Evolutionary conservation across 768 basidiomycete species (phyloP).

Genomic region (Sporobolomyces phaffii): DNA sequence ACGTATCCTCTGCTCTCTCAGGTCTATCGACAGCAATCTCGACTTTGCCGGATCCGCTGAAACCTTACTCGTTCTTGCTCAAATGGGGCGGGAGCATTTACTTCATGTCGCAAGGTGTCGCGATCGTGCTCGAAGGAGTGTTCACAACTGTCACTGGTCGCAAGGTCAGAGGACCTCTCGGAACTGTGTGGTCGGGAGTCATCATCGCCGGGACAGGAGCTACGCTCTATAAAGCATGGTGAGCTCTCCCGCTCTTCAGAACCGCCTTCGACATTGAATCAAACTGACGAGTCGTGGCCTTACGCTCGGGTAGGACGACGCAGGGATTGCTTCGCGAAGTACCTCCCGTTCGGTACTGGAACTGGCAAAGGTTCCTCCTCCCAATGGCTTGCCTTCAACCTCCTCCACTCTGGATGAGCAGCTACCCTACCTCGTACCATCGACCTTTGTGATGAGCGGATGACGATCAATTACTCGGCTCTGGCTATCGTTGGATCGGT

Average conservation of each 20-base stretch:
- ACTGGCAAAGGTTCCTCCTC: constrained; percentile 23
- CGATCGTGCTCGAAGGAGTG: constrained; percentile 24
- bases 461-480: too few species aligned
- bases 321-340: constrained; percentile 30
- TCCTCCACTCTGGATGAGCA: constrained; percentile 27
- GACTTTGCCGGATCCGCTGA: background rate
- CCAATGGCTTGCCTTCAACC: constrained; percentile 27
- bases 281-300: background rate
- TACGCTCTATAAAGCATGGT: constrained; percentile 11
- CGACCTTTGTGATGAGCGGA: background rate
- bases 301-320: constrained; percentile 2
- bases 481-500: too few species aligned
- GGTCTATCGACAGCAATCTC: constrained; percentile 24
- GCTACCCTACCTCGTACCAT: background rate
- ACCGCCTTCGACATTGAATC: background rate
- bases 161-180: constrained; percentile 2
- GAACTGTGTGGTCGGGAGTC: constrained; percentile 7
- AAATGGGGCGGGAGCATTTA: constrained; percentile 26
- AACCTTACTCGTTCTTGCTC: constrained; percentile 11
- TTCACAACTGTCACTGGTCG: background rate
- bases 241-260: background rate
- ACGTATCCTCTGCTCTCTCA: too few species aligned
- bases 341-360: constrained; percentile 23
- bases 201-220: background rate
- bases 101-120: constrained; percentile 31